Evolutionary conservation across 129 eudicot species (phyloP).

Genomic region (Pittosporum tobira): DNA sequence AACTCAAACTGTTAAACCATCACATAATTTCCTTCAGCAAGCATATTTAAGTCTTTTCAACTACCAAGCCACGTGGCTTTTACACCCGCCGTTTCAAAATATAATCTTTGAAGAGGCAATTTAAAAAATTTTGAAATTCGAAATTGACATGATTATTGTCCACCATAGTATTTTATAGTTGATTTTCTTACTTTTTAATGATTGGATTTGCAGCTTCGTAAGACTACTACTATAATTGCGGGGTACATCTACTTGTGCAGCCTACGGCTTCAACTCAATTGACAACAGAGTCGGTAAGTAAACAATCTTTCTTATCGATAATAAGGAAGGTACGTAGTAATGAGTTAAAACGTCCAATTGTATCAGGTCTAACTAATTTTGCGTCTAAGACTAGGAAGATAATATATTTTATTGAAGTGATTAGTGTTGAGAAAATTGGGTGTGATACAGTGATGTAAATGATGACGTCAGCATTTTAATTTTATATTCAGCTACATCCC

Average conservation of each 20-base stretch:
- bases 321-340: background rate
- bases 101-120: too few species aligned
- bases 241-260: background rate
- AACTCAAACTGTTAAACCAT: background rate
- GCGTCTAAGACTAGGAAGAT: too few species aligned
- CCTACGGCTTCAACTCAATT: background rate
- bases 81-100: too few species aligned
- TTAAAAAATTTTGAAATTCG: too few species aligned
- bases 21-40: background rate
- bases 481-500: background rate
- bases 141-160: background rate
- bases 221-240: too few species aligned
- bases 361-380: background rate
- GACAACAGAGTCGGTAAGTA: conserved; percentile 5
- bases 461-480: background rate
- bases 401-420: background rate
- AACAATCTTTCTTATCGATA: background rate
- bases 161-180: too few species aligned
- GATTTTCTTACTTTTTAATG: background rate
- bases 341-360: conserved; percentile 3
- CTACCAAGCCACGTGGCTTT: too few species aligned
- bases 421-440: background rate
- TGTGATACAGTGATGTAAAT: background rate
- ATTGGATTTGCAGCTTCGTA: too few species aligned
- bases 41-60: too few species aligned